These are phyloP conservation scores for Fusarium sp. DNA, from an alignment of 2,329 filamentous ascomycete species.

Conservation along the genomic window DNA sequence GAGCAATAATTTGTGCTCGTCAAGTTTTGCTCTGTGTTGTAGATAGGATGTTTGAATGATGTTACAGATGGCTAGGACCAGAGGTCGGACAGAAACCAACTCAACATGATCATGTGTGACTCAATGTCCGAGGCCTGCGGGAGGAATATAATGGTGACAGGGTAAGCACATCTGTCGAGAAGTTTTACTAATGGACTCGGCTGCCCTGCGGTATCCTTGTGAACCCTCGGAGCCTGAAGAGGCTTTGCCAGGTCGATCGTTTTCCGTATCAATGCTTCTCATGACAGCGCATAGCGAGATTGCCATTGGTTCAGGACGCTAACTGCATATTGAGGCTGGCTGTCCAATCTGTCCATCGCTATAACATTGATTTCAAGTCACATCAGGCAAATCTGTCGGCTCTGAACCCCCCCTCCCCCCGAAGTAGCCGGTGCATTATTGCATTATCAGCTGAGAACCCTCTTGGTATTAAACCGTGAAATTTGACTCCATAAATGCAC, in stretches of 20 bases:
- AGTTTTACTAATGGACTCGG: not conserved
- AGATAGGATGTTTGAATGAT: not conserved
- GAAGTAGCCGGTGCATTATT: constrained; percentile 18
- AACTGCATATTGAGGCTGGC: constrained; percentile 34
- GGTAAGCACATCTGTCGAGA: not conserved
- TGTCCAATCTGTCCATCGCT: constrained; percentile 15
- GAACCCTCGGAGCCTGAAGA: not conserved
- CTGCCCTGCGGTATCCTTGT: not conserved
- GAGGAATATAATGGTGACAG: not conserved
- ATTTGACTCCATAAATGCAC: not conserved
- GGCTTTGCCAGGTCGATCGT: not conserved
- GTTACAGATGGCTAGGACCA: not conserved
- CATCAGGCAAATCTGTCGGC: constrained; percentile 7
- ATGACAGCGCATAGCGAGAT: not conserved
- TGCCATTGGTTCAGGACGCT: constrained; percentile 14
- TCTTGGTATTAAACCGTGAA: not conserved
- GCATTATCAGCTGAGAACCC: not conserved
- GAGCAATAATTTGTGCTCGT: not conserved
- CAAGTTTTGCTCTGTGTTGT: not conserved
- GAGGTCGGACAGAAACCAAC: not conserved
- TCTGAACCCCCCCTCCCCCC: constrained; percentile 4
- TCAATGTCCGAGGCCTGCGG: not conserved
- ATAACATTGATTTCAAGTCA: constrained; percentile 9
- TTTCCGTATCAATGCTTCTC: not conserved
- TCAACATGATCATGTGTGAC: not conserved